Base-by-base conservation (phyloP, 2,329 filamentous ascomycete genomes). In the Amesomyces nigricolor region DNA sequence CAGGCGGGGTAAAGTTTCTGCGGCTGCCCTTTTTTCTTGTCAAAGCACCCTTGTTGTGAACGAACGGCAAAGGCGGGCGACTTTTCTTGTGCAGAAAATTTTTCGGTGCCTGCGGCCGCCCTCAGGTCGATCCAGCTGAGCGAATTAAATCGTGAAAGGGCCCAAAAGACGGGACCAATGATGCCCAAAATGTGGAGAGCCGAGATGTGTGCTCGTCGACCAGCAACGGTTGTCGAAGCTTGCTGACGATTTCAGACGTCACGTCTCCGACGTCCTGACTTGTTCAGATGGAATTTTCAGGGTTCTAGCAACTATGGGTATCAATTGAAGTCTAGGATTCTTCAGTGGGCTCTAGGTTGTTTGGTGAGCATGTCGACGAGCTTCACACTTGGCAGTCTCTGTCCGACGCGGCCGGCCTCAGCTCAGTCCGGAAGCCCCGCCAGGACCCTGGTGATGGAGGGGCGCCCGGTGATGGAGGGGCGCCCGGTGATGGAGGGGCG, bases 91-190 rank as follows among this genome's bases (percentile, higher is more conserved):
- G 45, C 40, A 50, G 42, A 56, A 58, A 53, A 38, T 48, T 58
- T 57, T 59, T 55, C 44, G 50, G 54, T 44, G 43, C 51, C 22
- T 40, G 13, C 49, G 16, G 19, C 17, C 26, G 38, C 40, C 26
- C 29, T 42, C 16, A 30, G 16, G 35, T 32, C 30, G 42, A 32
- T 13, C 16, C 13, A 44, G 39, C 57, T 64, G 61, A 62, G 63
- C 61, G 63, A 64, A 64, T 64, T 59, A 63, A 60, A 64, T 58
- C 50, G 58, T 61, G 40, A 46, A 37, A 59, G 43, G 32, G 35
- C 44, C 49, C 49, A 32, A 19, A 29, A 16, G 26, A 38, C 43
- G 47, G 51, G 38, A 54, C 51, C 57, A 58, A 56, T 57, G 47
- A 54, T 51, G 52, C 47, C 56, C 55, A 47, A 56, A 56, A 50